Percentiles rank a stretch among this genome's conserved stretches.
Evolutionary conservation across 2,329 filamentous ascomycete species (phyloP).

Genomic region (Trichophyton simii): DNA sequence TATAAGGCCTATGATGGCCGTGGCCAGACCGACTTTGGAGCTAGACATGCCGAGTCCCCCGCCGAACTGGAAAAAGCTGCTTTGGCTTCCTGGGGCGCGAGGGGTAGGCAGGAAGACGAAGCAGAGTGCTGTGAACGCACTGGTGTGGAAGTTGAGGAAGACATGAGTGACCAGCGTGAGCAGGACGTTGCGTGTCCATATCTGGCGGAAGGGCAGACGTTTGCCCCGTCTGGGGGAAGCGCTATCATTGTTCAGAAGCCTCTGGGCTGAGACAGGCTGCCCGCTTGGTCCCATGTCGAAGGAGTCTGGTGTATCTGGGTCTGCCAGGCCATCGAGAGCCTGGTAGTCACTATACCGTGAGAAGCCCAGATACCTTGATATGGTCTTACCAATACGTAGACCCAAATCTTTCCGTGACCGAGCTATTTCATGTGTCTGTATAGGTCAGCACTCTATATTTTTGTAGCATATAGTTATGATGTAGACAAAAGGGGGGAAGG

Average conservation of each 20-base stretch:
- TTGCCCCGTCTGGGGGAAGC: slow-evolving; percentile 25
- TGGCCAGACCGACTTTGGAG: slow-evolving; percentile 59
- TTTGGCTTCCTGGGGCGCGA: slow-evolving; percentile 38
- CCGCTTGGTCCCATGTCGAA: slow-evolving; percentile 23
- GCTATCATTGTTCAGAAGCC: not conserved
- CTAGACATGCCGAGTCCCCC: slow-evolving; percentile 66
- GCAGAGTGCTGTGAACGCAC: slow-evolving; percentile 63
- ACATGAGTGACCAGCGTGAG: slow-evolving; percentile 50
- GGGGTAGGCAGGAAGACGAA: slow-evolving; percentile 66
- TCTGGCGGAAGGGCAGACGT: slow-evolving; percentile 36
- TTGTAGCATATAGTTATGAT: not conserved
- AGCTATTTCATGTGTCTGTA: slow-evolving; percentile 27
- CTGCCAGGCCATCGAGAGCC: slow-evolving; percentile 19
- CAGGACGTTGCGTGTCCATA: slow-evolving; percentile 44
- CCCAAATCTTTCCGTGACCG: slow-evolving; percentile 32
- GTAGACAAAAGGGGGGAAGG: not conserved
- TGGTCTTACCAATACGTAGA: slow-evolving; percentile 25
- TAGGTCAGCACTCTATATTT: not conserved
- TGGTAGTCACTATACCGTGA: slow-evolving; percentile 23
- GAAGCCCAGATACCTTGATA: slow-evolving; percentile 21
- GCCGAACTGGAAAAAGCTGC: slow-evolving; percentile 45
- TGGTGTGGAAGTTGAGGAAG: slow-evolving; percentile 60
- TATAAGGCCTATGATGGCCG: slow-evolving; percentile 61
- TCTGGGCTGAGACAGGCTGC: slow-evolving; percentile 7
- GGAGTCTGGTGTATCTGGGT: slow-evolving; percentile 19